phyloP scores from a whole-genome alignment of 2,329 filamentous ascomycete species.

The Aspergillus quadricinctus region DNA sequence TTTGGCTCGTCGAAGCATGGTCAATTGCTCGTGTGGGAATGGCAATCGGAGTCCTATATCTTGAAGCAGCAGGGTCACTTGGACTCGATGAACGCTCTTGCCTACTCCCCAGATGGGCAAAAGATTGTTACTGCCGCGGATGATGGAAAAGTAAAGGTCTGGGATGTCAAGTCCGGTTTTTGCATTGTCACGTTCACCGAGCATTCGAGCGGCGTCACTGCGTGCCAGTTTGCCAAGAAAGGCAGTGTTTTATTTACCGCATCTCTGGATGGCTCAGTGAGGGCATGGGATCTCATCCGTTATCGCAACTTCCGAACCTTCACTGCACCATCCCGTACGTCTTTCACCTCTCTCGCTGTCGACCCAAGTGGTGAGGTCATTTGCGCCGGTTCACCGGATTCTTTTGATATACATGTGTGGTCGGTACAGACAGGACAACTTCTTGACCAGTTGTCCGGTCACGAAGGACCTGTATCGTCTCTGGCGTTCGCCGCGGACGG shows the following conservation, averaged over 20 bases:
- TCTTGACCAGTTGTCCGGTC: constrained; percentile 82
- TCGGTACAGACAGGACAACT: constrained; percentile 96
- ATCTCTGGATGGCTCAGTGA: constrained; percentile 86
- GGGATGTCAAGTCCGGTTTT: constrained; percentile 95
- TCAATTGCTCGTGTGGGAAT: constrained; percentile 97
- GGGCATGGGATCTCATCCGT: constrained; percentile 92
- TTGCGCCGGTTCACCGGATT: constrained; percentile 89
- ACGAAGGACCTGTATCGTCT: constrained; percentile 88
- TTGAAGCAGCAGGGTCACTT: constrained; percentile 97
- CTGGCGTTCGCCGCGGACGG: constrained; percentile 87
- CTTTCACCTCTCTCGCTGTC: constrained; percentile 92
- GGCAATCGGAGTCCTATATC: constrained; percentile 98
- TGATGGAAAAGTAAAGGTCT: constrained; percentile 97
- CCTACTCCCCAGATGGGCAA: constrained; percentile 90
- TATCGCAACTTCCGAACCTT: constrained; percentile 98
- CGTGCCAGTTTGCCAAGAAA: constrained; percentile 90
- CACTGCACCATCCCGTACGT: constrained; percentile 83
- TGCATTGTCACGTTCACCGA: constrained; percentile 98
- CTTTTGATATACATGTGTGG: constrained; percentile 97
- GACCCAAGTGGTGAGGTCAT: constrained; percentile 96
- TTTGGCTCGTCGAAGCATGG: constrained; percentile 94
- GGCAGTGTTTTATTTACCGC: constrained; percentile 95
- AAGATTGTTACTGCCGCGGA: constrained; percentile 90
- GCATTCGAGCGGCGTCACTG: constrained; percentile 86
- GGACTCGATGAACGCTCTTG: constrained; percentile 88